phyloP scores from a whole-genome alignment of 768 basidiomycete genomes.

The Leucocoprinus leucothites region DNA sequence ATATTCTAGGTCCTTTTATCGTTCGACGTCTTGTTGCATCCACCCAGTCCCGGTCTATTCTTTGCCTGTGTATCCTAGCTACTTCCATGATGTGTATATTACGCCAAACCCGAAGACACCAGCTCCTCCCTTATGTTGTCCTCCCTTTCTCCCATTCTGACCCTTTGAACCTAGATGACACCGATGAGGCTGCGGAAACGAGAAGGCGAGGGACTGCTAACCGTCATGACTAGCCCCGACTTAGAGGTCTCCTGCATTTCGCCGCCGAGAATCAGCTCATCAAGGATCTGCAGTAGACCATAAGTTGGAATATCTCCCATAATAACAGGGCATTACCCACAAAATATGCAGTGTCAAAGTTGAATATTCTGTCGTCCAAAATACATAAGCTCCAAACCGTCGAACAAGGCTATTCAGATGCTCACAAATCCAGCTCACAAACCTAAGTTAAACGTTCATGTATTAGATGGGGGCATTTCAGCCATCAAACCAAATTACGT shows the following conservation, averaged over 20 bases:
- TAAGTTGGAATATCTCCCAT: background rate
- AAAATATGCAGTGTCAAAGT: constrained; percentile 94
- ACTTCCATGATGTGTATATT: background rate
- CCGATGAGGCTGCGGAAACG: background rate
- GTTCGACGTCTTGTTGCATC: background rate
- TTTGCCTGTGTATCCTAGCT: background rate
- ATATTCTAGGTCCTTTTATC: background rate
- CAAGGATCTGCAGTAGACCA: constrained; percentile 58
- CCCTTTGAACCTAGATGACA: background rate
- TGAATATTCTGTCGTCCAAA: constrained; percentile 91
- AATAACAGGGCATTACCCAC: constrained; percentile 34
- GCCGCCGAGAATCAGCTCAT: constrained; percentile 91
- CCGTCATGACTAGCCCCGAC: constrained; percentile 46
- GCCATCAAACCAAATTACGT: constrained; percentile 28
- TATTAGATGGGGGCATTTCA: constrained; percentile 46
- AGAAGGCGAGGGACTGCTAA: constrained; percentile 18
- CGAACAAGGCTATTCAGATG: too few species aligned
- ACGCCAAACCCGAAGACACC: background rate
- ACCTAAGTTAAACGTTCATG: constrained; percentile 50
- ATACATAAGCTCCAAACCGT: too few species aligned
- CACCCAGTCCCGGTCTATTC: background rate
- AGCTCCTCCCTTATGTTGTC: background rate
- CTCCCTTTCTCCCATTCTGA: background rate
- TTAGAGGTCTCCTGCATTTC: constrained; percentile 94
- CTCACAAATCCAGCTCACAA: constrained; percentile 90